These are phyloP conservation scores for Collybiopsis confluens DNA, from an alignment of 768 basidiomycete genomes.

Conservation along the genomic window DNA sequence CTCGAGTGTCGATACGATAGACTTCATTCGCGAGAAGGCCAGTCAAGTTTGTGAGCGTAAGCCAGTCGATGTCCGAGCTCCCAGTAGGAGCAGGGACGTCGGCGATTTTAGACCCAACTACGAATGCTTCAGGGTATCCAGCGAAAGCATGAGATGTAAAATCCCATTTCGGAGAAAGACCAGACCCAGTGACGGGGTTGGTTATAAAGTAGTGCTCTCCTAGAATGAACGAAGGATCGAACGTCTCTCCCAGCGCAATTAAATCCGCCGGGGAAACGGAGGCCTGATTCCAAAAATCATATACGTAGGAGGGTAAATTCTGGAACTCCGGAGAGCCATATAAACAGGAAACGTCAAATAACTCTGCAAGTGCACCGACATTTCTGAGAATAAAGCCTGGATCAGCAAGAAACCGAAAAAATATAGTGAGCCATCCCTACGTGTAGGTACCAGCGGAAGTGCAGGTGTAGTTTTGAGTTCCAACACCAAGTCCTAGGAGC, in stretches of 20 bases:
- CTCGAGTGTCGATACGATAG: conserved; percentile 48
- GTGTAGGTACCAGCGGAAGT: conserved; percentile 36
- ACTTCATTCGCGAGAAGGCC: conserved; percentile 48
- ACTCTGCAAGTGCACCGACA: conserved; percentile 45
- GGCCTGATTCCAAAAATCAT: conserved; percentile 17
- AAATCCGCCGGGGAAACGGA: conserved; percentile 1
- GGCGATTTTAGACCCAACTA: conserved; percentile 39
- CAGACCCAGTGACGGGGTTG: conserved; percentile 37
- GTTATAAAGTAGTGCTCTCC: conserved; percentile 58
- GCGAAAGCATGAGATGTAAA: conserved; percentile 38
- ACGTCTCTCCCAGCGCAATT: conserved; percentile 5
- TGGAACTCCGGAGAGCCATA: conserved; percentile 25
- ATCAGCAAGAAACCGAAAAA: background rate
- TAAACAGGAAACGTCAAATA: conserved; percentile 55
- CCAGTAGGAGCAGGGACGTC: conserved; percentile 38
- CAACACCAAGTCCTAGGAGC: conserved; percentile 43
- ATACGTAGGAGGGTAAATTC: conserved; percentile 10
- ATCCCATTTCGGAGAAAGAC: conserved; percentile 51
- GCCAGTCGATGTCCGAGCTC: conserved; percentile 49
- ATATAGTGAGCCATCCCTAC: conserved; percentile 24
- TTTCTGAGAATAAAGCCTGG: conserved; percentile 24
- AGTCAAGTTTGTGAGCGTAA: conserved; percentile 32
- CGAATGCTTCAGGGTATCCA: conserved; percentile 42
- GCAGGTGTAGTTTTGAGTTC: conserved; percentile 57
- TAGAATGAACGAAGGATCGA: conserved; percentile 13